phyloP scores from a whole-genome alignment of 140 eudicot genomes.

The Flaveria floridana region DNA sequence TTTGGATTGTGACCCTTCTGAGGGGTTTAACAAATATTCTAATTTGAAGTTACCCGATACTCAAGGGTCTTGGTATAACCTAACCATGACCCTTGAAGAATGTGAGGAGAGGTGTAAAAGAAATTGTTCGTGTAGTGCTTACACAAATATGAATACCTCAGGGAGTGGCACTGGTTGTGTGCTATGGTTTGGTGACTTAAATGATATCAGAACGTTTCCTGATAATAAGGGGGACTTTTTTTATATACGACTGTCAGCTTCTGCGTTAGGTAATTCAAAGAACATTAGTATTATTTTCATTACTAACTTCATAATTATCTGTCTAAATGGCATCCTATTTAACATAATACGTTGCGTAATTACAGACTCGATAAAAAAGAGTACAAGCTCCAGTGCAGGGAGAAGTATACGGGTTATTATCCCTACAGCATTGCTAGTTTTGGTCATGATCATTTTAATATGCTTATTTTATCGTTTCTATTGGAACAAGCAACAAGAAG shows the following conservation, averaged over 20 bases:
- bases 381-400: slow-evolving; percentile 9
- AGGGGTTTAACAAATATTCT: slow-evolving; percentile 37
- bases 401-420: slow-evolving; percentile 11
- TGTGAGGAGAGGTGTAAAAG: slow-evolving; percentile 16
- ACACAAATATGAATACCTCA: neutral
- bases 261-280: slow-evolving; percentile 33
- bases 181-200: slow-evolving; percentile 29
- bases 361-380: neutral
- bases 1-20: slow-evolving; percentile 39
- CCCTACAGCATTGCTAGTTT: slow-evolving; percentile 2
- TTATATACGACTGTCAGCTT: slow-evolving; percentile 43
- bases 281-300: neutral
- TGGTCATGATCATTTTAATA: neutral
- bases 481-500: neutral
- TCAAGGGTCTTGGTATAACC: slow-evolving; percentile 31
- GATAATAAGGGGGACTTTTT: slow-evolving; percentile 34
- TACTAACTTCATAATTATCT: neutral
- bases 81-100: slow-evolving; percentile 25
- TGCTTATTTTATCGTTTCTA: slow-evolving; percentile 2
- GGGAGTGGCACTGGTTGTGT: slow-evolving; percentile 9
- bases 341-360: neutral
- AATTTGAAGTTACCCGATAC: slow-evolving; percentile 52
- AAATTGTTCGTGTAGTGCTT: slow-evolving; percentile 21
- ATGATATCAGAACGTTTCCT: slow-evolving; percentile 33
- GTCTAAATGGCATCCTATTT: neutral